A percentile compares a stretch with the other conserved stretches of the same genome.
Evolutionary conservation across 148 eudicot genomes (phyloP).

Genomic region (Amaranthus palmeri): DNA sequence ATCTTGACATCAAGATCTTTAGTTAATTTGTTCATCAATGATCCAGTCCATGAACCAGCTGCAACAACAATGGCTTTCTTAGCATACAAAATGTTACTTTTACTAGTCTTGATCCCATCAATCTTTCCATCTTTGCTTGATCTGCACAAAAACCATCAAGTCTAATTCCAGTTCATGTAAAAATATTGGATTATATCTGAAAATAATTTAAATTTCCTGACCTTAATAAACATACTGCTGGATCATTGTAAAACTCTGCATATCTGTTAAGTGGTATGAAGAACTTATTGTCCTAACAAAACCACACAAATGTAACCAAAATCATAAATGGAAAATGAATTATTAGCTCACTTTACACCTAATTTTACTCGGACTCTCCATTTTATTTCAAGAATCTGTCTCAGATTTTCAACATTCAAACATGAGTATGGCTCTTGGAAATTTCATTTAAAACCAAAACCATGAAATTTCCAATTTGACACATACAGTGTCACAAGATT

Average conservation of each 20-base stretch:
- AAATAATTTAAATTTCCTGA: slow-evolving; percentile 5
- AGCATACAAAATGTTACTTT: slow-evolving; percentile 41
- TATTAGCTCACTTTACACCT: too few relatives aligned
- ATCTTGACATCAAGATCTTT: slow-evolving; percentile 34
- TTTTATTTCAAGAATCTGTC: too few relatives aligned
- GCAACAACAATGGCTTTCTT: slow-evolving; percentile 70
- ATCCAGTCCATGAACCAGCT: slow-evolving; percentile 92
- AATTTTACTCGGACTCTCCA: too few relatives aligned
- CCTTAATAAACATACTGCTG: slow-evolving; percentile 63
- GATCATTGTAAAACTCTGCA: slow-evolving; percentile 71
- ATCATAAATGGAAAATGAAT: neutral
- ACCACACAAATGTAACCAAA: slow-evolving; percentile 1
- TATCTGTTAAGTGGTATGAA: slow-evolving; percentile 67
- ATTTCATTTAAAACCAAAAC: too few relatives aligned
- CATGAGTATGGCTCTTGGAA: too few relatives aligned
- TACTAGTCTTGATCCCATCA: slow-evolving; percentile 58
- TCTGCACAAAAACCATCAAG: slow-evolving; percentile 31
- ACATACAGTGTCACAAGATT: too few relatives aligned
- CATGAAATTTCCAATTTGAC: too few relatives aligned
- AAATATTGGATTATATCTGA: neutral
- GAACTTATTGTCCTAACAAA: slow-evolving; percentile 48
- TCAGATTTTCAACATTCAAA: too few relatives aligned
- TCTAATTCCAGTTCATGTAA: neutral
- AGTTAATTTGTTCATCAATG: slow-evolving; percentile 51
- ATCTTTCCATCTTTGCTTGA: slow-evolving; percentile 47